A percentile compares a stretch with the other conserved stretches of the same genome.
phyloP scores from a whole-genome alignment of 2,329 filamentous ascomycete genomes.

The Saccharata proteae region DNA sequence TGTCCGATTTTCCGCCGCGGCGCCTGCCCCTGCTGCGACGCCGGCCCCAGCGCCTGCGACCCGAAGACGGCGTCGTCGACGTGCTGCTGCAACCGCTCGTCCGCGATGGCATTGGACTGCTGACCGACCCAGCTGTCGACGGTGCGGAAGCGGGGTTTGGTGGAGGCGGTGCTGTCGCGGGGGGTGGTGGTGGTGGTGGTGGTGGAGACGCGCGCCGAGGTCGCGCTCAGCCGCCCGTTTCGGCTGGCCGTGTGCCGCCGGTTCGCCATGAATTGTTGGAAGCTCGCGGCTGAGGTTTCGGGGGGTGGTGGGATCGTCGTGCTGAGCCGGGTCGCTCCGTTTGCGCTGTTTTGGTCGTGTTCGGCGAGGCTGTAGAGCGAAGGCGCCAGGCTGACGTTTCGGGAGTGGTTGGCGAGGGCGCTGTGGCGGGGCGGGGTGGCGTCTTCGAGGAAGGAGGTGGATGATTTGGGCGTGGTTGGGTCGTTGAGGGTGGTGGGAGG shows the following conservation, averaged over 20 bases:
- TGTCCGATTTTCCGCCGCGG: no score
- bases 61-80: constrained; percentile 3
- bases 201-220: constrained; percentile 22
- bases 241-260: constrained; percentile 11
- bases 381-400: constrained; percentile 1
- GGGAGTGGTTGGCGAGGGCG: constrained; percentile 1
- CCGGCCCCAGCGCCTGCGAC: no score
- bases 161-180: constrained; percentile 23
- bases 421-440: constrained; percentile 3
- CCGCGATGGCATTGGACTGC: constrained; percentile 25
- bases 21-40: neutral
- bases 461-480: no score
- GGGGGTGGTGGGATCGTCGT: constrained; percentile 11
- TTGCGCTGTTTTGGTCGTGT: constrained; percentile 3
- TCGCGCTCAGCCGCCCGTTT: constrained; percentile 12
- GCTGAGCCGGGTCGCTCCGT: constrained; percentile 14
- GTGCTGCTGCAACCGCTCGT: constrained; percentile 17
- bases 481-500: no score
- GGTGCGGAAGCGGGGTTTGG: constrained; percentile 26
- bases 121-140: constrained; percentile 30
- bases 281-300: constrained; percentile 22
- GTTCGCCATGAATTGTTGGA: constrained; percentile 26
- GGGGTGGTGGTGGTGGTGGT: constrained; percentile 17
- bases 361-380: constrained; percentile 3
- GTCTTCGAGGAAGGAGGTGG: constrained; percentile 6